Evolutionary conservation across 768 basidiomycete species (phyloP).

Genomic region (Vararia minispora): DNA sequence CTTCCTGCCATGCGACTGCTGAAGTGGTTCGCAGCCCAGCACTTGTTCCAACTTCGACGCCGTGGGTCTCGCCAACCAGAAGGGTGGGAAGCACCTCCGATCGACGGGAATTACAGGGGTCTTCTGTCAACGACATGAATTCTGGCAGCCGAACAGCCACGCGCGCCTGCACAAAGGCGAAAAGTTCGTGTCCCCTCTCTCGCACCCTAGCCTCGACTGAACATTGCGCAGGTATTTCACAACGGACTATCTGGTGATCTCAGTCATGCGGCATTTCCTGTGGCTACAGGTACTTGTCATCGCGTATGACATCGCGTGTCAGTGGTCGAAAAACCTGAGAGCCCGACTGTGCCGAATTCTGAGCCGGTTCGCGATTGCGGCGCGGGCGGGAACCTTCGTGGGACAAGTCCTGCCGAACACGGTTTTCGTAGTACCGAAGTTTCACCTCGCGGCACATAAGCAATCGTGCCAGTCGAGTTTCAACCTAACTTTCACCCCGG

Average conservation of each 20-base stretch:
- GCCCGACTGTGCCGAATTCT: not conserved
- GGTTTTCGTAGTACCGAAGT: slow-evolving; percentile 19
- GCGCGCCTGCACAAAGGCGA: too few relatives aligned
- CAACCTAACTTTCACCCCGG: slow-evolving; percentile 20
- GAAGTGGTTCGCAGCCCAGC: too few relatives aligned
- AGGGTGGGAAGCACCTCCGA: too few relatives aligned
- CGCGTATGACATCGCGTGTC: slow-evolving; percentile 19
- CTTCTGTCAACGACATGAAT: too few relatives aligned
- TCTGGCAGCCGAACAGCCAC: too few relatives aligned
- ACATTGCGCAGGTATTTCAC: not conserved
- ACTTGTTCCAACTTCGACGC: too few relatives aligned
- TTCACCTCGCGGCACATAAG: slow-evolving; percentile 20
- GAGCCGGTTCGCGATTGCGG: not conserved
- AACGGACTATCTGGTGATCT: not conserved
- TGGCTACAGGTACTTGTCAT: not conserved
- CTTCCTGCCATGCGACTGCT: too few relatives aligned
- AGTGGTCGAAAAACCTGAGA: slow-evolving; percentile 16
- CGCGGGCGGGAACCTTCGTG: not conserved
- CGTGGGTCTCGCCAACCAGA: too few relatives aligned
- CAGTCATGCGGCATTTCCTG: not conserved
- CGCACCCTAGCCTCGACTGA: too few relatives aligned
- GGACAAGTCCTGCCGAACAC: too few relatives aligned
- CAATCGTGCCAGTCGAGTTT: slow-evolving; percentile 17
- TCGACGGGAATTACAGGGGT: too few relatives aligned
- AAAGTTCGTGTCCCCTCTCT: too few relatives aligned